Base-by-base conservation (phyloP, 768 basidiomycete species). In the Sporobolomyces roseus region DNA sequence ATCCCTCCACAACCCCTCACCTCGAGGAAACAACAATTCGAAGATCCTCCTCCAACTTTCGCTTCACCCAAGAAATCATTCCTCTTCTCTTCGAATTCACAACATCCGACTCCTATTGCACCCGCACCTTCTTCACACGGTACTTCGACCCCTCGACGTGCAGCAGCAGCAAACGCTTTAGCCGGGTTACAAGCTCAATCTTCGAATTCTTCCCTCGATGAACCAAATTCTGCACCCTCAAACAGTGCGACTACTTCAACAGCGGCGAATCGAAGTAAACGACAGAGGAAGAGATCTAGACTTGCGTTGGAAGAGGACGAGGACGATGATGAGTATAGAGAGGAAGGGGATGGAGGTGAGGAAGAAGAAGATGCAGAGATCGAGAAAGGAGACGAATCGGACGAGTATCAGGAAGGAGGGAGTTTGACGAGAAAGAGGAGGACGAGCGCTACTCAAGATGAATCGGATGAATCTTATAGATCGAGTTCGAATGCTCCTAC, bases 141-240 rank as follows among this genome's bases (percentile, higher is more conserved):
- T 7, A 61, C 64, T 14, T 29, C 46, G 16, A 64, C 53, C 9
- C 63, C 61, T 21, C 50, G 59, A 1, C 43, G 62, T 14, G 48
- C 65, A 8, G 62, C 66, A 7, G 62, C 70, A 7, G 84, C 13
- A 83, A 35, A 35, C 35, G 67, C 67, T 4, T 51, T 69, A 25
- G 56, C 62, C 17, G 67, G 55, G 1, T n/a, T 84, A 3, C 73
- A 79, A 30, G 85, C 84, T 5, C 87, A 23, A 46, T 56, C 81
- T 75, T 35, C 82, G 83, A 89, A n/a, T n/a, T n/a, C n/a, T n/a
- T n/a, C n/a, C 87, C 72, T 89, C 90, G 71, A 89, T 82, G 70
- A 92, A 83, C 75, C 88, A 89, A 51, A 86, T 84, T 8, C 9
- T 17, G 38, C 9, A 9, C 10, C 9, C 38, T 9, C 9, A 9